These are phyloP conservation scores for Myxozyma monticola DNA, from an alignment of 805 yeast species.

Conservation along the genomic window DNA sequence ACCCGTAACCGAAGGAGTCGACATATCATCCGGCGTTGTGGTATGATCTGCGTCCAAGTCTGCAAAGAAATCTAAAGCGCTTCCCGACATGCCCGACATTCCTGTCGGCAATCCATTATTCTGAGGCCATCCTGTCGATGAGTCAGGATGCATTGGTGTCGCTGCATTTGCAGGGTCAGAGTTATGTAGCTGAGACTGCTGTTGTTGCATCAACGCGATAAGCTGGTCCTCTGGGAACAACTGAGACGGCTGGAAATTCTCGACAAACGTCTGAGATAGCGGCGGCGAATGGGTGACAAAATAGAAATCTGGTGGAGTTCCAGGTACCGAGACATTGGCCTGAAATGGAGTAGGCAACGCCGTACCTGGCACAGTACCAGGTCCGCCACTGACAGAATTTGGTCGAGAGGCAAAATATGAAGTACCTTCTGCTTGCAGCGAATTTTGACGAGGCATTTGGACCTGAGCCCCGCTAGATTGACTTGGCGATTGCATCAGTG, in stretches of 20 bases:
- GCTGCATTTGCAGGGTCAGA: background rate
- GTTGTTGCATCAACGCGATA: constrained; percentile 1
- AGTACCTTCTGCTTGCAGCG: background rate
- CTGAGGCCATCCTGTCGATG: too few species aligned
- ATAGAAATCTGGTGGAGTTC: constrained; percentile 37
- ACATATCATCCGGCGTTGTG: constrained; percentile 13
- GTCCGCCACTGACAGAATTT: background rate
- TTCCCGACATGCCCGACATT: background rate
- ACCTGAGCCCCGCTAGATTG: too few species aligned
- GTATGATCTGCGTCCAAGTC: constrained; percentile 9
- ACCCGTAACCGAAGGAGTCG: background rate
- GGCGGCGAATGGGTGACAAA: constrained; percentile 38
- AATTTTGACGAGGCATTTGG: background rate
- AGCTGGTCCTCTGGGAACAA: constrained; percentile 48
- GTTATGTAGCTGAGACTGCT: constrained; percentile 3
- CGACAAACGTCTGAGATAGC: constrained; percentile 41
- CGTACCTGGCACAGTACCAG: background rate
- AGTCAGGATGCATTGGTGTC: too few species aligned
- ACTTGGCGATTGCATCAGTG: constrained; percentile 3
- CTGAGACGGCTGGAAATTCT: constrained; percentile 58
- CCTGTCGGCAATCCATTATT: too few species aligned
- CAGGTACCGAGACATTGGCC: constrained; percentile 24
- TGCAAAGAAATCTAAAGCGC: constrained; percentile 6
- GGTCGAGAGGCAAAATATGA: constrained; percentile 5
- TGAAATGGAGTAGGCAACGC: constrained; percentile 16